Evolutionary conservation across 139 green algal genomes (phyloP), one percentile per base, ranked within the genome.

Genomic region (Chlorella vulgaris): DNA sequence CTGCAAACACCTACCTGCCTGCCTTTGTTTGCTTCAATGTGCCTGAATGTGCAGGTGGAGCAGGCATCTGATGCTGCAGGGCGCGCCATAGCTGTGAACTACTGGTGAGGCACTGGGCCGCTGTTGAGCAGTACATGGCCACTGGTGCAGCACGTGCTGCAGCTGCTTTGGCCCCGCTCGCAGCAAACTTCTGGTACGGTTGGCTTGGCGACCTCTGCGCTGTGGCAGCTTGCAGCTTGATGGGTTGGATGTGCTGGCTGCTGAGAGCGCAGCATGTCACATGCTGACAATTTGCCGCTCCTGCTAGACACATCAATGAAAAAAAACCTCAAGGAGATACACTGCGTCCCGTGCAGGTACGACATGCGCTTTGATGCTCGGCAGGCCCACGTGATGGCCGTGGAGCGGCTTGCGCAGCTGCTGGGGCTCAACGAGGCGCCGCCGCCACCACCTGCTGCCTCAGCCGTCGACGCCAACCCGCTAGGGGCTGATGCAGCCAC

Each of bases 81-180:
- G 18, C 84, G 87, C n/a, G 90, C 91, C 8, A 86, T 96, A 18
- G 93, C 92, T 0, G 91, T 97, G 47, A 97, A 97, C 83, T 94
- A 90, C 76, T 96, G 93, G 93, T 93, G 71, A 53, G 85, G 3
- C 8, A 13, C 22, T 19, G 18, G 68, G 5, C 5, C 55, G 10
- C 47, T 10, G 13, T n/a, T n/a, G n/a, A n/a, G n/a, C n/a, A n/a
- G n/a, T n/a, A n/a, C n/a, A n/a, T n/a, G n/a, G n/a, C n/a, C n/a
- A n/a, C n/a, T n/a, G n/a, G n/a, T n/a, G n/a, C n/a, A n/a, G n/a
- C n/a, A n/a, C n/a, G n/a, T n/a, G n/a, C n/a, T n/a, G n/a, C n/a
- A n/a, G n/a, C n/a, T n/a, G n/a, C n/a, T n/a, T n/a, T n/a, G n/a
- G n/a, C n/a, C n/a, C n/a, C n/a, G n/a, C n/a, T n/a, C n/a, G n/a